Evolutionary conservation across 2,329 filamentous ascomycete species (phyloP).

Genomic region (Apiospora pterosperma): DNA sequence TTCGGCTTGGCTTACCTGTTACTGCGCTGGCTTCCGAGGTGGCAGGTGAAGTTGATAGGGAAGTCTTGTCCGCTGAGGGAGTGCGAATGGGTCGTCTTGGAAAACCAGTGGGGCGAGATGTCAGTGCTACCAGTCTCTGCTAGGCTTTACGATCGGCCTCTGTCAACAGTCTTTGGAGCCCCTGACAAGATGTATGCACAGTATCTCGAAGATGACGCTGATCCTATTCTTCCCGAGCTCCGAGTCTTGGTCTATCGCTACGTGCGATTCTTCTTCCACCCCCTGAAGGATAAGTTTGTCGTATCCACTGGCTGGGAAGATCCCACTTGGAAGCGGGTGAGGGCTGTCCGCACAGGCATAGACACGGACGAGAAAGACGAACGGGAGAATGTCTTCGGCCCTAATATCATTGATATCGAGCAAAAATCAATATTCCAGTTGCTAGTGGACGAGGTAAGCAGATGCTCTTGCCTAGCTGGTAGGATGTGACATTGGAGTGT

Average conservation of each 20-base stretch:
- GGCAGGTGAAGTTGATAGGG: conserved; percentile 77
- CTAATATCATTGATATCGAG: conserved; percentile 88
- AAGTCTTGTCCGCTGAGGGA: conserved; percentile 63
- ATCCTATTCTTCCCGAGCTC: conserved; percentile 73
- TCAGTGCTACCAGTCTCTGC: conserved; percentile 65
- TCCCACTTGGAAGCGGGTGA: conserved; percentile 78
- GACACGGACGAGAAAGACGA: conserved; percentile 84
- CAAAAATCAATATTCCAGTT: conserved; percentile 82
- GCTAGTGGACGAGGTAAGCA: conserved; percentile 75
- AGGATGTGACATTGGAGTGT: not conserved
- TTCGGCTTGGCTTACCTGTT: conserved; percentile 78
- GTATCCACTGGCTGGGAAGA: conserved; percentile 92
- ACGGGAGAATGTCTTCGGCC: conserved; percentile 82
- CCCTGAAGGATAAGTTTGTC: conserved; percentile 82
- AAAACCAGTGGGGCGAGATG: conserved; percentile 98
- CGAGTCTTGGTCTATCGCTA: conserved; percentile 89
- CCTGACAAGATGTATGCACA: conserved; percentile 57
- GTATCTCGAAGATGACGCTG: conserved; percentile 63
- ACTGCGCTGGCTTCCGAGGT: conserved; percentile 85
- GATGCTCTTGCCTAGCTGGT: conserved; percentile 4
- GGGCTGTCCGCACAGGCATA: conserved; percentile 71
- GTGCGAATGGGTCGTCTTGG: conserved; percentile 89
- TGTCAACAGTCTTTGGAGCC: conserved; percentile 65
- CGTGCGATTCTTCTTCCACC: conserved; percentile 88
- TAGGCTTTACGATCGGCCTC: conserved; percentile 49